These are phyloP conservation scores for Rhynchospora tenuis DNA, from an alignment of 176 grass and related monocot genomes.

Conservation along the genomic window DNA sequence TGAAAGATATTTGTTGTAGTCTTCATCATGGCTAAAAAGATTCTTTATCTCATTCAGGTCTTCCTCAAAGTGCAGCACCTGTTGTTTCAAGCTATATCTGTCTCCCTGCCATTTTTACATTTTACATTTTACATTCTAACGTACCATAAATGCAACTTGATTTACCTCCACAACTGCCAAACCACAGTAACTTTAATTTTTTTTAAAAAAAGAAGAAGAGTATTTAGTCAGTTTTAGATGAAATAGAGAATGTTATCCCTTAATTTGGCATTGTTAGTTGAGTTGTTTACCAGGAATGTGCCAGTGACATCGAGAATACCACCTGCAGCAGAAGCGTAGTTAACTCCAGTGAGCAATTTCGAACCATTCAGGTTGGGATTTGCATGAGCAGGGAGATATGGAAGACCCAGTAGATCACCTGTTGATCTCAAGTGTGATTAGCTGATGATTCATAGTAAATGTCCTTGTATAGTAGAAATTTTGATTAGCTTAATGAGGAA, in stretches of 20 bases:
- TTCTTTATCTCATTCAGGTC: slow-evolving; percentile 30
- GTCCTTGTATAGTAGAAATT: not conserved
- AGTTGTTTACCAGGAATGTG: slow-evolving; percentile 28
- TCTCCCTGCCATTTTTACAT: slow-evolving; percentile 24
- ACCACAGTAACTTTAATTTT: not conserved
- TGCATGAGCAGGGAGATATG: slow-evolving; percentile 32
- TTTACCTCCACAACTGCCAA: not conserved
- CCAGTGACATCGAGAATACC: slow-evolving; percentile 45
- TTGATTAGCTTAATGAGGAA: not conserved
- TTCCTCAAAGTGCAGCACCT: slow-evolving; percentile 41
- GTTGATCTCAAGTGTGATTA: slow-evolving; percentile 8
- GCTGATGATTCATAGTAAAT: not conserved
- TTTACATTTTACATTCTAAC: not conserved
- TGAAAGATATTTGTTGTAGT: slow-evolving; percentile 22
- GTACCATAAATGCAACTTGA: not conserved
- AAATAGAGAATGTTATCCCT: not conserved
- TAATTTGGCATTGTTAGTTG: not conserved
- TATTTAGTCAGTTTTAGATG: not conserved
- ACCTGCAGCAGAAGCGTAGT: slow-evolving; percentile 46
- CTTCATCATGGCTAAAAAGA: slow-evolving; percentile 7
- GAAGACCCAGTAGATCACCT: slow-evolving; percentile 39
- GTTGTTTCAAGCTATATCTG: slow-evolving; percentile 32
- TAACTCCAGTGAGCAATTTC: slow-evolving; percentile 29
- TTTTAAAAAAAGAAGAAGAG: not conserved
- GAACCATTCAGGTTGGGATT: slow-evolving; percentile 28